These are phyloP conservation scores for Chionographis japonica DNA, from an alignment of 106 monocot genomes.

Conservation along the genomic window DNA sequence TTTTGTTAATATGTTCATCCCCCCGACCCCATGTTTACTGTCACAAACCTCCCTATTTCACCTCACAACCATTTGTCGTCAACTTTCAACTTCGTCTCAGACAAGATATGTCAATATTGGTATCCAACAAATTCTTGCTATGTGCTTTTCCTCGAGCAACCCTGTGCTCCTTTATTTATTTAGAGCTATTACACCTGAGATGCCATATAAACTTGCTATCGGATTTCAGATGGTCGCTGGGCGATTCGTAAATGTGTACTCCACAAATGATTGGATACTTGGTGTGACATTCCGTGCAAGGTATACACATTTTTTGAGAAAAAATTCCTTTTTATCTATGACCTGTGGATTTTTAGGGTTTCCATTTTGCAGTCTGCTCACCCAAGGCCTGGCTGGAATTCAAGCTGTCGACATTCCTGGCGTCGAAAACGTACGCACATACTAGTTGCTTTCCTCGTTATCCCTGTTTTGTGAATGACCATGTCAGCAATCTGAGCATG, in stretches of 20 bases:
- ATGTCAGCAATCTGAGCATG: not conserved
- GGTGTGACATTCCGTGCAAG: slow-evolving; percentile 88
- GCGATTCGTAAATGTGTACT: slow-evolving; percentile 84
- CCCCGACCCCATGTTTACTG: too few relatives aligned
- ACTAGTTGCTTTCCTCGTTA: not conserved
- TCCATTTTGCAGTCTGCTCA: slow-evolving; percentile 52
- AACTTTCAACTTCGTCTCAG: too few relatives aligned
- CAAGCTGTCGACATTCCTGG: slow-evolving; percentile 78
- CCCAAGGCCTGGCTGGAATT: slow-evolving; percentile 91
- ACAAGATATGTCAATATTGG: too few relatives aligned
- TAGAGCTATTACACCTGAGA: not conserved
- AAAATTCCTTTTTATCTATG: not conserved
- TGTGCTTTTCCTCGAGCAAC: too few relatives aligned
- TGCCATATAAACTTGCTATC: not conserved
- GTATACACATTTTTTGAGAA: slow-evolving; percentile 26
- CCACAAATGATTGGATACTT: slow-evolving; percentile 92
- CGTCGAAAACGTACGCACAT: slow-evolving; percentile 64
- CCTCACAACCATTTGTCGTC: too few relatives aligned
- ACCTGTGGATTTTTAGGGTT: not conserved
- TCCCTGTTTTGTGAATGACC: not conserved
- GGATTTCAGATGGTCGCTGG: slow-evolving; percentile 73
- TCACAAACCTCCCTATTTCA: too few relatives aligned
- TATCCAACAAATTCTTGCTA: too few relatives aligned
- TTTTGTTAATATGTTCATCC: too few relatives aligned
- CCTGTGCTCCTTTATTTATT: not conserved